Base-by-base conservation (phyloP, 129 eudicot species). In the Helianthus annuus region DNA sequence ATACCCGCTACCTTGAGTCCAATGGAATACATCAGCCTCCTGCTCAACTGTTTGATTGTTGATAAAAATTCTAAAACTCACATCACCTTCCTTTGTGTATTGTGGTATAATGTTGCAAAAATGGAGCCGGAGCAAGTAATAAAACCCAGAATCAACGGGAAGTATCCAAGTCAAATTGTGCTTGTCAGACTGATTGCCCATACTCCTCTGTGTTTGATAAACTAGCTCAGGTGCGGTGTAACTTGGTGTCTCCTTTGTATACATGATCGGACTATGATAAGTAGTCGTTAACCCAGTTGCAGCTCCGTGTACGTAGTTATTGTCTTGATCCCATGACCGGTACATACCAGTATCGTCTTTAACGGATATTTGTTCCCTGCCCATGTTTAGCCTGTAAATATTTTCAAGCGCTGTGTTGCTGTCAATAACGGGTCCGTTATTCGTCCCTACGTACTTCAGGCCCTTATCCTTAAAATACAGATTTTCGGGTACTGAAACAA, bases 401-500 rank as follows among this genome's bases (percentile, higher is more conserved):
- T 65, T 67, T 75, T 81, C 86, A 17, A 75, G 64, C n/a, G 82
- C 82, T 0, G 71, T 78, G 29, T 14, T 2, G 61, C 62, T 19
- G 29, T 32, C 59, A 19, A 78, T 55, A 3, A 6, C 2, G 4
- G 39, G 70, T 8, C 24, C 36, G 8, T 68, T 6, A 3, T 1
- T 13, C 6, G 6, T 71, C 7, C 54, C 78, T 2, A 75, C 0
- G 13, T 2, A 16, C 1, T 61, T 60, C 4, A 15, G 3, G 1
- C 16, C 10, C 17, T 48, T 48, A 1, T 10, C 8, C 2, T 71
- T 69, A 7, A 76, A 49, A 2, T 79, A 40, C 42, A 85, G 66
- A 44, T 78, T 58, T 8, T 85, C 73, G 0, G 95, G 95, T 75
- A 78, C 73, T 6, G 88, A 79, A 52, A 88, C 48, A 14, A 85